Base-by-base conservation (phyloP, 1,284 basidiomycete genomes). In the Rhodotorula sp. region DNA sequence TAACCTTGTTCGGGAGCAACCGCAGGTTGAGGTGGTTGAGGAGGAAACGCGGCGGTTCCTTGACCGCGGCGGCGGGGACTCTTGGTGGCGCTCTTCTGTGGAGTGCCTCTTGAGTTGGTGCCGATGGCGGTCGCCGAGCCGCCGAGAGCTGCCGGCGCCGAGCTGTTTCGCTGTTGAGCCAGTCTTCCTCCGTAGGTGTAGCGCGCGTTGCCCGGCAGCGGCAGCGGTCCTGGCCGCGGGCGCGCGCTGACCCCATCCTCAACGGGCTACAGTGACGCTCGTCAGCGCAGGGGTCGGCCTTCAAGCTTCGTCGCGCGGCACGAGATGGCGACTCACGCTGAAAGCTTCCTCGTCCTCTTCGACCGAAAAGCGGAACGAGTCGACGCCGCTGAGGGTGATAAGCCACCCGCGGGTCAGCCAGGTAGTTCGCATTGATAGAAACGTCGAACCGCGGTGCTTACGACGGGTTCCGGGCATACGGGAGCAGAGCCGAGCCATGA, bases 371-470 rank as follows among this genome's bases (percentile, higher is more conserved):
- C n/a, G 21, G 21, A 52, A 52, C 50, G 50, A 52, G n/a, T 52
- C 50, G 50, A 52, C n/a, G 23, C 50, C 50, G 21, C 50, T 52
- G 50, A 52, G 21, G 19, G 23, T 14, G 50, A 26, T 21, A 14
- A 1, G 38, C 38, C 19, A n/a, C n/a, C 12, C n/a, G 6, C 12
- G 10, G 12, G 21, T 21, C 50, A 23, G 21, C 21, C 10, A n/a
- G 21, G 8, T 6, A 10, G 3, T 14, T 21, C 14, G n/a, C 1
- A 23, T 23, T 23, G 14, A 7, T 7, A 21, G 0, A 3, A 5
- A 0, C 1, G 5, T 14, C 8, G 3, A 3, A 52, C 8, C 50
- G 8, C 2, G 2, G 23, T 14, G n/a, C 50, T 52, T n/a, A 52
- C 50, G 50, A 52, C 10, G 50, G 50, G 21, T 52, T 52, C 23